Evolutionary conservation across 106 monocot genomes (phyloP), one percentile per base, ranked within the genome.

Genomic region (Alisma plantagoaquatica): DNA sequence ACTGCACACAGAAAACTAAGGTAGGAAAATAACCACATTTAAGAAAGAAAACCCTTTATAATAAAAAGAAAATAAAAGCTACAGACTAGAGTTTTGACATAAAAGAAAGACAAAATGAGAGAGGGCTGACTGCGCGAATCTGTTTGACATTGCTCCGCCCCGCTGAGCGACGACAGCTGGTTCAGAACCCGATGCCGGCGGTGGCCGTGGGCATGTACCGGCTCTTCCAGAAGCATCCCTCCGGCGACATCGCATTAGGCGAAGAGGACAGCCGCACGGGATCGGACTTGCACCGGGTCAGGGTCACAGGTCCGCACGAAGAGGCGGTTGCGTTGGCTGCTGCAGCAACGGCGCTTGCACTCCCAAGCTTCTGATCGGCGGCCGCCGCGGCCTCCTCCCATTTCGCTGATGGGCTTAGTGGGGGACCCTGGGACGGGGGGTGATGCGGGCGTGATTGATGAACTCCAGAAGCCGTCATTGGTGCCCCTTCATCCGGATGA

Each of bases 221-320:
- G 51, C 70, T 68, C 73, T 98, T 90, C 96, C 96, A 98, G 70
- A 98, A 98, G 66, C 89, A 98, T 0, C 78, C 70, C 3, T 90
- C 84, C 1, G 89, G 84, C 3, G 71, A 76, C 51, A 85, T n/a
- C n/a, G n/a, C n/a, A n/a, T n/a, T n/a, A n/a, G n/a, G 68, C 76
- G 76, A 69, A 0, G 82, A 78, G 26, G 96, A 85, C 51, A 84
- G 69, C 52, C 89, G 78, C 76, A 84, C 49, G 15, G 96, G 96
- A 75, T 98, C 96, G 22, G 96, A 98, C 57, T 98, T 98, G 76
- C 96, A 98, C 32, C 96, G 41, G 16, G 87, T 98, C 31, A 98
- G 54, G 35, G 79, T 81, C 22, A 98, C 64, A 25, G 80, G 77
- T 17, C 64, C 83, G 23, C 74, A 89, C 9, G 76, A 49, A 31